phyloP scores from a whole-genome alignment of 2,329 filamentous ascomycete species.

The Fusarium camptoceras region DNA sequence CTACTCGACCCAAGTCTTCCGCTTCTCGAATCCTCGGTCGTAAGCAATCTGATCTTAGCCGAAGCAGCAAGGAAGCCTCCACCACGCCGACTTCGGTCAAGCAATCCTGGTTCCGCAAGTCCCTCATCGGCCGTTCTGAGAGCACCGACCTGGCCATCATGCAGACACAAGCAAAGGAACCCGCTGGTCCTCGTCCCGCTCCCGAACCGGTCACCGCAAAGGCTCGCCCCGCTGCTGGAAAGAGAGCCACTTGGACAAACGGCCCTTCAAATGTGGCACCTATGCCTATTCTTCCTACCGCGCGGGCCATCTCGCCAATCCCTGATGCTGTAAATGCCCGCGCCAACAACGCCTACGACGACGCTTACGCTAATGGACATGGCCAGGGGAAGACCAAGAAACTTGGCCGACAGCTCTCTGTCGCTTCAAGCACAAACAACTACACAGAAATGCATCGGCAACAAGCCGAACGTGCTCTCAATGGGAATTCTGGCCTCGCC shows the following conservation, averaged over 20 bases:
- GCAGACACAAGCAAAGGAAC: constrained; percentile 61
- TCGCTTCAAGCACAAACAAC: constrained; percentile 92
- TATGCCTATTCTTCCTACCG: constrained; percentile 95
- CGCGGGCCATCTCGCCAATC: constrained; percentile 94
- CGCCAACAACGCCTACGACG: constrained; percentile 74
- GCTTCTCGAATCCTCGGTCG: constrained; percentile 85
- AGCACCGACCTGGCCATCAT: constrained; percentile 70
- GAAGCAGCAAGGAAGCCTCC: constrained; percentile 70
- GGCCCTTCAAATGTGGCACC: constrained; percentile 83
- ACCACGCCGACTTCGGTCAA: constrained; percentile 78
- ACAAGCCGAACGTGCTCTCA: constrained; percentile 90
- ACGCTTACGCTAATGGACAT: constrained; percentile 53
- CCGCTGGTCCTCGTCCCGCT: constrained; percentile 57
- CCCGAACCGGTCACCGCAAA: constrained; percentile 56
- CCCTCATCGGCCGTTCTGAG: constrained; percentile 84
- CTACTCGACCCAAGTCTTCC: constrained; percentile 90
- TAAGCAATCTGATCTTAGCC: constrained; percentile 87
- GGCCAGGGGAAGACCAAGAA: constrained; percentile 83
- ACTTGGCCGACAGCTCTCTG: constrained; percentile 92
- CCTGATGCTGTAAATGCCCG: constrained; percentile 93
- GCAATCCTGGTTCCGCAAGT: constrained; percentile 97
- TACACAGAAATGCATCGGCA: constrained; percentile 90
- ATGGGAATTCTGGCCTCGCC: constrained; percentile 79
- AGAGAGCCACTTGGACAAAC: constrained; percentile 94
- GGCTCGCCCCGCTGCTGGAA: constrained; percentile 67